Evolutionary conservation across 495 filamentous ascomycete species (phyloP), one percentile per base, ranked within the genome.

Genomic region (Sphaerosporella brunnea): DNA sequence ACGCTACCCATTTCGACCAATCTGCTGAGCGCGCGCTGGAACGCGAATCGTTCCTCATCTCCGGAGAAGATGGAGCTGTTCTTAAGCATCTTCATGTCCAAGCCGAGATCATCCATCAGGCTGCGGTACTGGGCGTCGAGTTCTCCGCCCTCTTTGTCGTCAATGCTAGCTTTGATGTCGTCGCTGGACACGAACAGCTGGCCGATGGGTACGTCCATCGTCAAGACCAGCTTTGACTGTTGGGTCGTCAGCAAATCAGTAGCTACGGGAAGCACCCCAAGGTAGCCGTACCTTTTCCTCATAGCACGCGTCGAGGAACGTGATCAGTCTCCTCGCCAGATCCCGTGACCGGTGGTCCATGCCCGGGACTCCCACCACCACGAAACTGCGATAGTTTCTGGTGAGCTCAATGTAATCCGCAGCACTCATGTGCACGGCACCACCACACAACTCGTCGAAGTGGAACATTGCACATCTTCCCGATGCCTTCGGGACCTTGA

Each of bases 31-130:
- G 90, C 90, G 18, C 90, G 69, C 42, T 86, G 86, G 64, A 97
- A 97, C 0, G 90, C 90, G 66, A 97, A 97, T 4, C 83, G 70
- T 66, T 97, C 90, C 69, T 97, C 90, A 43, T 96, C 90, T 13
- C 90, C 92, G 7, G 79, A 83, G 63, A 97, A 97, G 44, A 96
- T 73, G 51, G 72, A 84, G 20, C 75, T 83, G 51, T 79, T 82
- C 65, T 93, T 90, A 53, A 97, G 68, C 62, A 82, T 75, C 26
- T 74, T 70, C 70, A 88, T 87, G 36, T 80, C 87, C 66, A 88
- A 70, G 19, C 86, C 85, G 39, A 96, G 64, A 62, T 94, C 86
- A 58, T 95, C 92, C 83, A 96, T 88, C 64, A 96, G 70, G 58
- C 74, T 78, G 46, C 84, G 73, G 84, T 93, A 93, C 7, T 75